Evolutionary conservation across 495 filamentous ascomycete species (phyloP).

Genomic region (Neurospora sp.): DNA sequence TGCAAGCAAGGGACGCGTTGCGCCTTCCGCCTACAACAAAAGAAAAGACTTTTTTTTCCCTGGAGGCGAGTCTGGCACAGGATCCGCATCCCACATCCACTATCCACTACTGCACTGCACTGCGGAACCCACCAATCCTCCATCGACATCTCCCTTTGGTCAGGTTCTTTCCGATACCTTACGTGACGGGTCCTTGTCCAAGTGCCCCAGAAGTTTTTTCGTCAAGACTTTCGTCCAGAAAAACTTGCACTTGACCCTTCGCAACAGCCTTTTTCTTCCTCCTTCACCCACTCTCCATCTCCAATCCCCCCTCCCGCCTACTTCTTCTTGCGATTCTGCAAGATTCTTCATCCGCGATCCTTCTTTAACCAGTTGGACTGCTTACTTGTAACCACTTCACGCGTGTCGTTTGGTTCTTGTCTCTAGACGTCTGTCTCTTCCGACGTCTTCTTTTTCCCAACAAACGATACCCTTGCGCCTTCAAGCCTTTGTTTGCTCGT

Average conservation of each 20-base stretch:
- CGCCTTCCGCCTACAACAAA: neutral
- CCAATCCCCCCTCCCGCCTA: neutral
- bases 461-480: neutral
- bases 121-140: neutral
- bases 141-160: neutral
- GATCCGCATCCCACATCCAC: neutral
- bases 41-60: neutral
- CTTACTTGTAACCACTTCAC: neutral
- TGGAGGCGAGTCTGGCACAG: neutral
- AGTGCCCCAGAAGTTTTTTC: neutral
- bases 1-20: neutral
- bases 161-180: neutral
- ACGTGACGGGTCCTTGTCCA: neutral
- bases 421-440: neutral
- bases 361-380: neutral
- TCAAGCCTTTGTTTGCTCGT: neutral
- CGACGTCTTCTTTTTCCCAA: neutral
- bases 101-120: neutral
- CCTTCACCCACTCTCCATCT: neutral
- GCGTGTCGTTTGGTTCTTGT: neutral
- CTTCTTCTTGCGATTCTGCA: neutral
- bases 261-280: neutral
- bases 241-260: neutral
- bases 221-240: neutral
- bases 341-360: neutral